A percentile compares a stretch with the other conserved stretches of the same genome.
Evolutionary conservation across 306 rosid species (phyloP).

Genomic region (Mimosa pudica): DNA sequence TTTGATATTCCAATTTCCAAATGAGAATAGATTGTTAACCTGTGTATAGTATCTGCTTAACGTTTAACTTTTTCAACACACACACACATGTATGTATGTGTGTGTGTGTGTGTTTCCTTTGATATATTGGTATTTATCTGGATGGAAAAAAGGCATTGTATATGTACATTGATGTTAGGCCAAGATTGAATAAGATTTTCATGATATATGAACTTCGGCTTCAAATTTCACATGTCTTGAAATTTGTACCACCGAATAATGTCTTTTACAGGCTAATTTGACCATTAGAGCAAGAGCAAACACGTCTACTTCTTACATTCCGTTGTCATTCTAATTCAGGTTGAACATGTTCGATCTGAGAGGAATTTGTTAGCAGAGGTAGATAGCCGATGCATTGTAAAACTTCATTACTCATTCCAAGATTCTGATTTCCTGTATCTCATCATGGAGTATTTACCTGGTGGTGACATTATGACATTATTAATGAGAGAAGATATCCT

Average conservation of each 20-base stretch:
- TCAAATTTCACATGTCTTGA: conserved; percentile 25
- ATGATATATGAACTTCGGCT: neutral
- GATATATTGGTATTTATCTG: conserved; percentile 13
- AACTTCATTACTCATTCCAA: conserved; percentile 95
- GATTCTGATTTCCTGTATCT: conserved; percentile 94
- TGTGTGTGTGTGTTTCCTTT: neutral
- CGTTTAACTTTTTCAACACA: conserved; percentile 9
- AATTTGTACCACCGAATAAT: conserved; percentile 7
- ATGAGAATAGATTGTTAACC: conserved; percentile 17
- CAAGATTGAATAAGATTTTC: conserved; percentile 20
- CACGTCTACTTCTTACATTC: conserved; percentile 20
- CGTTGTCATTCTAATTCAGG: conserved; percentile 52
- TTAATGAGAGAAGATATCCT: conserved; percentile 97
- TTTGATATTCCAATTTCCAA: conserved; percentile 12
- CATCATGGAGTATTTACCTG: conserved; percentile 98
- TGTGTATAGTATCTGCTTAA: conserved; percentile 15
- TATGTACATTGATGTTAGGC: conserved; percentile 2
- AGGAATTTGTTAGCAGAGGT: conserved; percentile 99
- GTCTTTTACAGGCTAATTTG: conserved; percentile 13
- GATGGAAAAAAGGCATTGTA: neutral
- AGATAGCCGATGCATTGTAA: conserved; percentile 98
- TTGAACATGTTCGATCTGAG: conserved; percentile 98
- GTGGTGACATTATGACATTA: conserved; percentile 98
- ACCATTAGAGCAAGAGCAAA: conserved; percentile 6
- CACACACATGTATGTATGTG: neutral